A percentile compares a stretch with the other conserved stretches of the same genome.
Evolutionary conservation across 805 yeast genomes (phyloP).

Genomic region (Blastobotrys peoriensis): DNA sequence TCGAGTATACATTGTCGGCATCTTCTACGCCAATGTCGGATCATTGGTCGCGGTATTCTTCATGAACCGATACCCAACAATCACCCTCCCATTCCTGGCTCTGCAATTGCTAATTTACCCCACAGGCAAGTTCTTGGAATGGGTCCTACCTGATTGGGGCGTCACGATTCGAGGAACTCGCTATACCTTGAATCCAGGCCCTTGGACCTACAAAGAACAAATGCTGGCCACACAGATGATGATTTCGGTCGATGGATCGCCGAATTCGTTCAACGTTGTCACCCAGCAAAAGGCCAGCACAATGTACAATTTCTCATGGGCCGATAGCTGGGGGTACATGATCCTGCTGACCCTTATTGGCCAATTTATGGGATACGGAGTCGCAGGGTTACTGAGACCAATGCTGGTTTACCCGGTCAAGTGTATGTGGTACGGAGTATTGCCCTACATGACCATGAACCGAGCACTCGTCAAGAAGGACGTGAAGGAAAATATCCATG

Average conservation of each 20-base stretch:
- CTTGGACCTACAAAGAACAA: conserved; percentile 54
- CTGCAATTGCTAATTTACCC: conserved; percentile 56
- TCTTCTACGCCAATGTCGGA: conserved; percentile 24
- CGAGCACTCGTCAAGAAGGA: conserved; percentile 35
- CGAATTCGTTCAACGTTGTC: conserved; percentile 1
- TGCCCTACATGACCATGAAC: conserved; percentile 46
- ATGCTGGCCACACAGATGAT: conserved; percentile 56
- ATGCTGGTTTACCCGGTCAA: conserved; percentile 48
- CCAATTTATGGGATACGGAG: conserved; percentile 49
- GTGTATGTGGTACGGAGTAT: conserved; percentile 48
- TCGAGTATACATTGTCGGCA: conserved; percentile 34
- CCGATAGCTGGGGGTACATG: background rate
- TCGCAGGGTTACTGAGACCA: conserved; percentile 59
- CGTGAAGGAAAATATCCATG: conserved; percentile 36
- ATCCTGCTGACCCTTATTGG: conserved; percentile 31
- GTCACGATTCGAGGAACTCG: conserved; percentile 33
- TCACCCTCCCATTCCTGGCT: conserved; percentile 43
- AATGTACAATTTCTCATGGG: too few relatives aligned
- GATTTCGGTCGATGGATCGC: conserved; percentile 18
- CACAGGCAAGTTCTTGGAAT: conserved; percentile 34
- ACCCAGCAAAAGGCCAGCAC: conserved; percentile 5
- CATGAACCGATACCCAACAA: conserved; percentile 45
- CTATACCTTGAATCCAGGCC: conserved; percentile 48
- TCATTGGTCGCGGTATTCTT: conserved; percentile 34
- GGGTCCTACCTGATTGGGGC: conserved; percentile 25